Percentiles rank a stretch among this genome's conserved stretches.
Conservation (phyloP, 192 early-diverging fungal species). For the Coemansia sp. region DNA sequence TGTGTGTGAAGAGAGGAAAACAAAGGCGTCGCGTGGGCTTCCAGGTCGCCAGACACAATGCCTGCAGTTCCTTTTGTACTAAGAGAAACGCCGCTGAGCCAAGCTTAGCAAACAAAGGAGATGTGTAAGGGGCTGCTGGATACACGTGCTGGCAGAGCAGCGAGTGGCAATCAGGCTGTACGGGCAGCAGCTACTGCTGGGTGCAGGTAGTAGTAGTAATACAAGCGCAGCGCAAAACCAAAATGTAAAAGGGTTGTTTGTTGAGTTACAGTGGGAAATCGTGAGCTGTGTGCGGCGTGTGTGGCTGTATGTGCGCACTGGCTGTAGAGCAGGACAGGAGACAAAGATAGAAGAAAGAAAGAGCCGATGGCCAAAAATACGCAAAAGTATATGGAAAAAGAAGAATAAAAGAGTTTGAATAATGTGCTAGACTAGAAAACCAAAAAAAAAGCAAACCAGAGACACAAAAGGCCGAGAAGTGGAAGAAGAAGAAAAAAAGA, state of each 20-base stretch:
- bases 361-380: not conserved
- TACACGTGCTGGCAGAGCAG: conserved; percentile 4
- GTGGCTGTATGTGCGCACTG: not conserved
- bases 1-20: not conserved
- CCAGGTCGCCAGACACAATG: conserved; percentile 8
- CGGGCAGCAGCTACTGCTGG: conserved; percentile 1
- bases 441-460: conserved; percentile 4
- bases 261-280: too few species aligned
- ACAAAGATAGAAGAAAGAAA: not conserved
- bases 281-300: too few species aligned
- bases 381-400: not conserved
- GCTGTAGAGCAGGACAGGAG: not conserved
- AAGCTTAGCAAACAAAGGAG: not conserved
- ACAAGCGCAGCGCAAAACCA: not conserved
- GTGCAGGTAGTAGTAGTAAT: not conserved
- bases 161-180: not conserved
- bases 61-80: conserved; percentile 1
- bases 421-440: not conserved
- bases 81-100: not conserved
- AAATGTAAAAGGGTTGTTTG: too few species aligned
- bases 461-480: not conserved
- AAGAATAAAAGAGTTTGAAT: conserved; percentile 9
- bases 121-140: not conserved
- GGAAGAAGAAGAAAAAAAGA: not conserved
- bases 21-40: conserved; percentile 7